Evolutionary conservation across 441 rosid species (phyloP).

Genomic region (Raphanus hybrid): DNA sequence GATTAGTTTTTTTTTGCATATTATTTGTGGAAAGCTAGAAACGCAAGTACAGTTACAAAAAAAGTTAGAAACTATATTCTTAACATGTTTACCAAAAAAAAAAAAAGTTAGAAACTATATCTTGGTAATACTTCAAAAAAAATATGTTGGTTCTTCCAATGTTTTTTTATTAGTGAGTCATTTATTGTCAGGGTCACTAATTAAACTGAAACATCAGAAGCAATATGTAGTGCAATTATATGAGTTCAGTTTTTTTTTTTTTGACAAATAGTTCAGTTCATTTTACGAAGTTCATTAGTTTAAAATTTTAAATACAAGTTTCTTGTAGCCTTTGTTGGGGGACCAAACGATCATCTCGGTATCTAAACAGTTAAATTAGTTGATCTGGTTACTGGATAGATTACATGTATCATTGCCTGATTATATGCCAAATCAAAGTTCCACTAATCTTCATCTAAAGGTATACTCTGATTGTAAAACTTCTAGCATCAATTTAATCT

Average conservation of each 20-base stretch:
- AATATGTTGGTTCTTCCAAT: not conserved
- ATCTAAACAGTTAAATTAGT: conserved; percentile 36
- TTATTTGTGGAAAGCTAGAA: not conserved
- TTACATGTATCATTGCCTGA: conserved; percentile 19
- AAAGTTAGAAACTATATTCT: no score
- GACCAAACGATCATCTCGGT: conserved; percentile 46
- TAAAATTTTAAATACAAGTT: not conserved
- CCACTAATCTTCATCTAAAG: not conserved
- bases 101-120: no score
- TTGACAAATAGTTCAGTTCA: not conserved
- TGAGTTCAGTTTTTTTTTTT: no score
- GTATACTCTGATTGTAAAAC: not conserved
- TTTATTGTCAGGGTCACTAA: not conserved
- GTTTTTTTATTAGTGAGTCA: not conserved
- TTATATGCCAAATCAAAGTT: not conserved
- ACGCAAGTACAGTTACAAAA: not conserved
- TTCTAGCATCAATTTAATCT: not conserved
- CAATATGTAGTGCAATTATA: not conserved
- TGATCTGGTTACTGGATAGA: conserved; percentile 17
- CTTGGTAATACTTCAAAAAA: no score
- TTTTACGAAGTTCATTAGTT: not conserved
- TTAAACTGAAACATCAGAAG: not conserved
- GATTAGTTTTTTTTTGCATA: no score
- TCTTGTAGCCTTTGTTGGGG: conserved; percentile 38
- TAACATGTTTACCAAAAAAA: no score